phyloP scores from a whole-genome alignment of 1,139 yeast species.

The Candida smagusa region DNA sequence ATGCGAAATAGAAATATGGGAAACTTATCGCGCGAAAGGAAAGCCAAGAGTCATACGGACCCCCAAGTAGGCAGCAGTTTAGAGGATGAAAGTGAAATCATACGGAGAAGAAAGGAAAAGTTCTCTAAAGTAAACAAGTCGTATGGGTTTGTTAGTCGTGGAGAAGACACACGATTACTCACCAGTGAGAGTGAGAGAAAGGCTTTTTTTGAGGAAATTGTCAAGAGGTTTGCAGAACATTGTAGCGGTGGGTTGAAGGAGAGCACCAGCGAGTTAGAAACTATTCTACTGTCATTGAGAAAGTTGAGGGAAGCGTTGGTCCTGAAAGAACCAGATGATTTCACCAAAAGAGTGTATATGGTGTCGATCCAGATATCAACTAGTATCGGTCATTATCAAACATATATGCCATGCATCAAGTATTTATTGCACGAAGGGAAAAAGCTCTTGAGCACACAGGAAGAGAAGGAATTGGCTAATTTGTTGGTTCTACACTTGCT shows the following conservation, averaged over 20 bases:
- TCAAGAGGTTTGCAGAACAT: slow-evolving; percentile 26
- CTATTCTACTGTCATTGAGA: slow-evolving; percentile 29
- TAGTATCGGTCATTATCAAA: slow-evolving; percentile 50
- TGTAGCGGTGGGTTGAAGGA: slow-evolving; percentile 20
- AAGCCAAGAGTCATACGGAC: background rate
- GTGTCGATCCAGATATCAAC: slow-evolving; percentile 49
- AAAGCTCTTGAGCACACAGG: slow-evolving; percentile 23
- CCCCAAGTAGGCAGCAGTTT: background rate
- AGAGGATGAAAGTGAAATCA: background rate
- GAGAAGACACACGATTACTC: slow-evolving; percentile 52
- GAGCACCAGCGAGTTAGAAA: slow-evolving; percentile 15
- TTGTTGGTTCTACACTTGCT: slow-evolving; percentile 45
- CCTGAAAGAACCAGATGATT: slow-evolving; percentile 31
- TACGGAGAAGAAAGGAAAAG: slow-evolving; percentile 2
- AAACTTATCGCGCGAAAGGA: background rate
- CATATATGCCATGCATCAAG: slow-evolving; percentile 53
- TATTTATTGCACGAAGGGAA: slow-evolving; percentile 28
- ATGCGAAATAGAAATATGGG: background rate
- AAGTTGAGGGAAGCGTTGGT: slow-evolving; percentile 57
- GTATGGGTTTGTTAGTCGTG: slow-evolving; percentile 57
- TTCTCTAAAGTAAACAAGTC: slow-evolving; percentile 8
- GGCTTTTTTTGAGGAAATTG: slow-evolving; percentile 34
- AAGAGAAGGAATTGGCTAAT: slow-evolving; percentile 37
- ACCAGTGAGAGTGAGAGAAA: slow-evolving; percentile 38
- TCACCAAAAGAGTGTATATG: slow-evolving; percentile 46